These are phyloP conservation scores for Trichoderma arundinaceum DNA, from an alignment of 2,329 filamentous ascomycete species.

Conservation along the genomic window DNA sequence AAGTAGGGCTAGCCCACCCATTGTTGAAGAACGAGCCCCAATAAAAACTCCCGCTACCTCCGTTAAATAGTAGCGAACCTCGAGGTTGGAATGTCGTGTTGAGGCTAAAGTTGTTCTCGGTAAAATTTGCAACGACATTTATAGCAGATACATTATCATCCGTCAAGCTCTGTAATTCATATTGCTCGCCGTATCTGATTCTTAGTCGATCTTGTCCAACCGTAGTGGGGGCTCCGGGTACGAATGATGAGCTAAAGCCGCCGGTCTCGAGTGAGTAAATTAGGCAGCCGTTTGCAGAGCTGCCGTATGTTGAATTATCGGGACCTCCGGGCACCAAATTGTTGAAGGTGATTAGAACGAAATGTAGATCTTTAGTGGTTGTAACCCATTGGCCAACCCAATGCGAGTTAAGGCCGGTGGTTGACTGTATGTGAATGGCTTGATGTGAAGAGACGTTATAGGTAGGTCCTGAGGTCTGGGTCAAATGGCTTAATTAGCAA, in stretches of 20 bases:
- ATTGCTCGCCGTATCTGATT: not conserved
- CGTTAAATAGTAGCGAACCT: not conserved
- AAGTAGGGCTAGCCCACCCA: not conserved
- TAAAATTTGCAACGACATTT: conserved; percentile 4
- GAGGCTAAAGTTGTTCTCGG: conserved; percentile 1
- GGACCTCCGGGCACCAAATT: not conserved
- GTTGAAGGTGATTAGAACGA: not conserved
- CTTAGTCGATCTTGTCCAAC: not conserved
- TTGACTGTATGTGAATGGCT: not conserved
- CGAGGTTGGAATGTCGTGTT: conserved; percentile 2
- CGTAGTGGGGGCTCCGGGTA: not conserved
- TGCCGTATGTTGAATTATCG: not conserved
- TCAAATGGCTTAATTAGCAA: too few species aligned
- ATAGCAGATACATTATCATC: not conserved
- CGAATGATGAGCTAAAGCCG: not conserved
- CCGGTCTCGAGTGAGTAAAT: not conserved
- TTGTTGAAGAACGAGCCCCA: conserved; percentile 14
- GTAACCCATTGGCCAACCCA: conserved; percentile 10
- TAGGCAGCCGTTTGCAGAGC: not conserved
- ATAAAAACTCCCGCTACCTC: conserved; percentile 1
- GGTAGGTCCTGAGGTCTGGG: not conserved
- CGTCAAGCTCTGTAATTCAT: not conserved
- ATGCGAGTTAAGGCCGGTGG: conserved; percentile 6
- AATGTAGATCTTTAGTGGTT: not conserved
- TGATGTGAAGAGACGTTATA: not conserved